Percentiles rank a stretch among this genome's conserved stretches.
These are phyloP conservation scores for Elaphomyces granulatus DNA, from an alignment of 495 filamentous ascomycete species.

Conservation along the genomic window DNA sequence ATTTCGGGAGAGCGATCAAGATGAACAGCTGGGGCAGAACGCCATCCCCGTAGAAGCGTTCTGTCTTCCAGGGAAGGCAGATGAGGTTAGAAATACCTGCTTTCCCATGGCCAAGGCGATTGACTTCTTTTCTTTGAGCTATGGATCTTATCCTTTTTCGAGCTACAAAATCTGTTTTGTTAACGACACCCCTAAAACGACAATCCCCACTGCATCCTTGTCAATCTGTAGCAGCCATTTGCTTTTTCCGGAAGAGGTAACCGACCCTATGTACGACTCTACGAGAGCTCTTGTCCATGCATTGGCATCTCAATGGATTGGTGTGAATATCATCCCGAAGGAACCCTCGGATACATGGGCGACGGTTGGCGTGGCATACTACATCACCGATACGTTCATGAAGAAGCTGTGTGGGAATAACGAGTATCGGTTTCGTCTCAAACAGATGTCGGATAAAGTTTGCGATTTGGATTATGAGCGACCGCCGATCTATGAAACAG, in stretches of 20 bases:
- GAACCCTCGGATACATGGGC: constrained; percentile 75
- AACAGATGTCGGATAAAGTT: constrained; percentile 65
- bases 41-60: constrained; percentile 77
- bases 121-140: constrained; percentile 73
- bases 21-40: constrained; percentile 72
- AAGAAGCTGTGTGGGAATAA: constrained; percentile 83
- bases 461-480: constrained; percentile 69
- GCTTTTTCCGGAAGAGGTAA: constrained; percentile 65
- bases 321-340: constrained; percentile 73
- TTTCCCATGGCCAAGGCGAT: constrained; percentile 61
- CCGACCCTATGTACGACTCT: constrained; percentile 65
- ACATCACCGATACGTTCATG: constrained; percentile 87
- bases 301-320: constrained; percentile 86
- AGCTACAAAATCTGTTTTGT: constrained; percentile 89
- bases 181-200: constrained; percentile 66
- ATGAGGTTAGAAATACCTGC: constrained; percentile 75
- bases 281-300: constrained; percentile 68
- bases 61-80: constrained; percentile 67
- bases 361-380: constrained; percentile 81
- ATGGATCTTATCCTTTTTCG: constrained; percentile 72
- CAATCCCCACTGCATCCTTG: constrained; percentile 61
- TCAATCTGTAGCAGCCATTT: constrained; percentile 78
- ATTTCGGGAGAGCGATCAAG: constrained; percentile 77
- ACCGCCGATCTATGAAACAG: constrained; percentile 69
- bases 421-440: constrained; percentile 82